phyloP scores from a whole-genome alignment of 2,329 filamentous ascomycete genomes.

The Sporothrix humicola region DNA sequence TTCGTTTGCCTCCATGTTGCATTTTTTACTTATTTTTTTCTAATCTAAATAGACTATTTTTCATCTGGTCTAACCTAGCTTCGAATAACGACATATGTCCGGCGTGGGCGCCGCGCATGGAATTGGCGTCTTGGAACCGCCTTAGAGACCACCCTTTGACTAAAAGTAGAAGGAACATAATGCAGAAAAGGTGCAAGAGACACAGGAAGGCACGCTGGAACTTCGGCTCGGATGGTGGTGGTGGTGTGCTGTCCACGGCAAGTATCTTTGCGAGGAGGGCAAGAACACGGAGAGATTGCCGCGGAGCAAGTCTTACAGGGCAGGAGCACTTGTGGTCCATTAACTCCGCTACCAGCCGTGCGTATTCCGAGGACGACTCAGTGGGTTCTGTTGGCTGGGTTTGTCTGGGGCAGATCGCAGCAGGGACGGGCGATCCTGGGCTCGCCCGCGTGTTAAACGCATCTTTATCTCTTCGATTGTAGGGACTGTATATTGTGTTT shows the following conservation, averaged over 20 bases:
- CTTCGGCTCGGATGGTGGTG: conserved; percentile 1
- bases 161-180: not conserved
- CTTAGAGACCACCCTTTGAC: not conserved
- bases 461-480: conserved; percentile 6
- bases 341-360: conserved; percentile 19
- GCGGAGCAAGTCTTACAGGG: not conserved
- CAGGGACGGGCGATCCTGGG: conserved; percentile 15
- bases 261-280: conserved; percentile 12
- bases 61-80: conserved; percentile 3
- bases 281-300: not conserved
- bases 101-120: conserved; percentile 16
- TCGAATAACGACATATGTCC: conserved; percentile 9
- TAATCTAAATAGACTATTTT: conserved; percentile 14
- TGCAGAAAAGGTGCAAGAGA: not conserved
- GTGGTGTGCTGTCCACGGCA: not conserved
- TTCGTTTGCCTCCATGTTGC: not conserved
- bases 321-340: not conserved
- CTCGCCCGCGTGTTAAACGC: not conserved
- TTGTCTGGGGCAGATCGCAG: conserved; percentile 10
- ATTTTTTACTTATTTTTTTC: not conserved
- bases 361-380: conserved; percentile 22
- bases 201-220: not conserved
- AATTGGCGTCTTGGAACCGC: conserved; percentile 6
- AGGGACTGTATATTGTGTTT: not conserved
- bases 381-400: not conserved